Evolutionary conservation across 2,329 filamentous ascomycete species (phyloP).

Genomic region (Fusarium sp.): DNA sequence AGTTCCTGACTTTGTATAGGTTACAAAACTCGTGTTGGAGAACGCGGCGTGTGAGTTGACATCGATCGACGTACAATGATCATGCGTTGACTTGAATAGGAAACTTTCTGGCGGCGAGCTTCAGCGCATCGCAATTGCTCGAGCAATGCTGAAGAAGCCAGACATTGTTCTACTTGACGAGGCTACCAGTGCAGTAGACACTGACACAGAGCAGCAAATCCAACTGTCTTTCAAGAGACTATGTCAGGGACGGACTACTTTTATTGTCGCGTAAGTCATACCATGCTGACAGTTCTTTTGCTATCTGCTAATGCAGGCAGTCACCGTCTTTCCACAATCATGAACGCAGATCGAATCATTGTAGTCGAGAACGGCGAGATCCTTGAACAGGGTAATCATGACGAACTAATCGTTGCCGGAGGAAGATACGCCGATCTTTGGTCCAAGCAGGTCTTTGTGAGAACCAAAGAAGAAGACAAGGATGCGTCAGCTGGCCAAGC

Average conservation of each 20-base stretch:
- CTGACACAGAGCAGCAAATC: slow-evolving; percentile 76
- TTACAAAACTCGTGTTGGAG: slow-evolving; percentile 65
- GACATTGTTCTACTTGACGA: slow-evolving; percentile 84
- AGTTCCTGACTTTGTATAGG: slow-evolving; percentile 49
- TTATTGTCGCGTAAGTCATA: slow-evolving; percentile 71
- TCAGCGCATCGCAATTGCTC: slow-evolving; percentile 76
- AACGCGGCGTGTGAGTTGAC: slow-evolving; percentile 61
- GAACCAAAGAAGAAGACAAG: slow-evolving; percentile 58
- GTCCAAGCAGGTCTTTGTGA: slow-evolving; percentile 72
- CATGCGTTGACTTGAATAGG: slow-evolving; percentile 50
- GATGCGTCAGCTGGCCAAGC: slow-evolving; percentile 40
- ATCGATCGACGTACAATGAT: not conserved
- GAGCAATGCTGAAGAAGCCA: slow-evolving; percentile 79
- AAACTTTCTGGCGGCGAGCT: slow-evolving; percentile 76
- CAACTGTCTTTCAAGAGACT: slow-evolving; percentile 71
- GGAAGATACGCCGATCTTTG: slow-evolving; percentile 75
- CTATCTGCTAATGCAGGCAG: slow-evolving; percentile 52
- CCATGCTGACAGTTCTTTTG: too few relatives aligned
- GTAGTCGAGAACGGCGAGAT: slow-evolving; percentile 74
- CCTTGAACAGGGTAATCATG: slow-evolving; percentile 73
- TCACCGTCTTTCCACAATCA: slow-evolving; percentile 78
- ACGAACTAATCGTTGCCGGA: slow-evolving; percentile 67
- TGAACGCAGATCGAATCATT: slow-evolving; percentile 76
- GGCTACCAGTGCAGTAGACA: slow-evolving; percentile 82
- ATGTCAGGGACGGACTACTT: slow-evolving; percentile 73